phyloP scores from a whole-genome alignment of 176 grass and related monocot genomes.

The Eragrostis curvula region DNA sequence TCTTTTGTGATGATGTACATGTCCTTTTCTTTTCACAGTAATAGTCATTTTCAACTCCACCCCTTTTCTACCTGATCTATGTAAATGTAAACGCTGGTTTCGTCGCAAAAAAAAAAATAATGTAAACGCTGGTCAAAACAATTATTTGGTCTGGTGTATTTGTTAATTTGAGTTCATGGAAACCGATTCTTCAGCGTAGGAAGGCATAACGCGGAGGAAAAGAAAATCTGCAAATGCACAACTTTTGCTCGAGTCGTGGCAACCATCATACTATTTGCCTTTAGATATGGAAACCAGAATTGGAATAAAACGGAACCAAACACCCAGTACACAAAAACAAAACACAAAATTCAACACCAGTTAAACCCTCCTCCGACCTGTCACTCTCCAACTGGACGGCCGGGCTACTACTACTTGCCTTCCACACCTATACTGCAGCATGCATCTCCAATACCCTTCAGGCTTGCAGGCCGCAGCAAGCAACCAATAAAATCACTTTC shows the following conservation, averaged over 20 bases:
- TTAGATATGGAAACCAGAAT: neutral
- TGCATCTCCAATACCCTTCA: neutral
- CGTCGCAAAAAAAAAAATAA: too few relatives aligned
- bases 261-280: neutral
- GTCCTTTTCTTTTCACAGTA: too few relatives aligned
- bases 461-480: slow-evolving; percentile 3
- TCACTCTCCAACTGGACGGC: slow-evolving; percentile 30
- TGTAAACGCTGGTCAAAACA: too few relatives aligned
- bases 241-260: neutral
- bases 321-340: neutral
- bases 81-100: too few relatives aligned
- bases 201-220: neutral
- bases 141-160: too few relatives aligned
- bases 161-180: too few relatives aligned
- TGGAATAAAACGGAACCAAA: neutral
- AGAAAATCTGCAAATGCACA: neutral
- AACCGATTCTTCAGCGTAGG: neutral
- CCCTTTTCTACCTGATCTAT: too few relatives aligned
- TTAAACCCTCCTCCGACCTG: neutral
- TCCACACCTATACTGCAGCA: slow-evolving; percentile 6
- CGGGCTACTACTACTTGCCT: slow-evolving; percentile 19
- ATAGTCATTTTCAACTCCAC: too few relatives aligned
- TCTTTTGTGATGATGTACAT: too few relatives aligned
- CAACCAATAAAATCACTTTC: slow-evolving; percentile 4
- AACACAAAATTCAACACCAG: neutral